Evolutionary conservation across 192 early-diverging fungal species (phyloP), one percentile per base, ranked within the genome.

Genomic region (Umbelopsis vinacea): DNA sequence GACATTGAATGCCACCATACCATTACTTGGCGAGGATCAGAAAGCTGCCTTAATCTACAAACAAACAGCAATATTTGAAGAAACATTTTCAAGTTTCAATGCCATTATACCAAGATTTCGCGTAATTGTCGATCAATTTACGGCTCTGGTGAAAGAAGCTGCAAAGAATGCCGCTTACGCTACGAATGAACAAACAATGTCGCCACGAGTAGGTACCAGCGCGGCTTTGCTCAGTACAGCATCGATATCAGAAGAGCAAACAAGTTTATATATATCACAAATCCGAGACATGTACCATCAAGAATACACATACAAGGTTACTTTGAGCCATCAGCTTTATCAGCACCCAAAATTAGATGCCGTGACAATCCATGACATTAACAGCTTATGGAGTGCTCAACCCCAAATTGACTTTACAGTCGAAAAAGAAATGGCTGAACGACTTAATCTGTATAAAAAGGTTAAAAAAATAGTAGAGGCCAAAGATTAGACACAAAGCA

Each of bases 401-500:
- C 21, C 70, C 11, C 43, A 67, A 14, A 63, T 79, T 4, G 55
- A 79, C 19, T 52, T 53, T 15, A 40, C 67, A 21, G 35, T 72
- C 2, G 52, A 47, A 70, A 14, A 40, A 15, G 54, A 71, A 33
- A 71, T 79, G 38, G 43, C 69, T 23, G 77, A 79, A 43, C 69
- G 77, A 7, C 46, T 74, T 37, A 48, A 70, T 1, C 46, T 74
- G 43, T 79, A 79, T 52, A 79, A 71, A 40, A 35, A 47, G 19
- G 69, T 71, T 2, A 79, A 79, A 21, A 74, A 71, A 23, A 60
- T 67, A 48, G 29, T 79, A 7, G 70, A 74, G 46, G 57, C 77
- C 11, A 46, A 37, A 50, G 66, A 71, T 48, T 71, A 68, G 35
- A 21, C 24, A 14, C 38, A 40, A 73, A 35, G 33, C 48, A 68